Conservation (phyloP, 2,329 filamentous ascomycete genomes). For the Ophiostoma ips region DNA sequence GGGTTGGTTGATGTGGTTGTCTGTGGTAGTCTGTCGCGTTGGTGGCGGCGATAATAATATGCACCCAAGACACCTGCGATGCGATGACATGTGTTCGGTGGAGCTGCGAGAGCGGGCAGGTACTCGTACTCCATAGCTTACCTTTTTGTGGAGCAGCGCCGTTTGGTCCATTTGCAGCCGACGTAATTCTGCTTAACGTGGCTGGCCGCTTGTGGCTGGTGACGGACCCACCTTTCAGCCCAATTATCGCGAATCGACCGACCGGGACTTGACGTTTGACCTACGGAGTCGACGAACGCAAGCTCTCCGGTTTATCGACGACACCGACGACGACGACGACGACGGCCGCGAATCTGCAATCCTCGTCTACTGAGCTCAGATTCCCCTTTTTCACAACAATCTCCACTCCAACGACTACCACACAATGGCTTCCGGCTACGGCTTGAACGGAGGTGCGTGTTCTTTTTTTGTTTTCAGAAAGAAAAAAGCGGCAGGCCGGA, state of each 20-base stretch:
- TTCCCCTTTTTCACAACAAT: no score
- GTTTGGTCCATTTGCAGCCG: conserved; percentile 12
- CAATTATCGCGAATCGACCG: conserved; percentile 4
- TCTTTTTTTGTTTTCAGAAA: no score
- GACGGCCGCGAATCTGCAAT: neutral
- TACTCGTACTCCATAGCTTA: no score
- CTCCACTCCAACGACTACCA: neutral
- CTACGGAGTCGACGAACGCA: no score
- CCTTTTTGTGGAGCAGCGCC: neutral
- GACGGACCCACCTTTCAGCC: neutral
- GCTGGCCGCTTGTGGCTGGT: conserved; percentile 10
- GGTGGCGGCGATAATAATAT: neutral
- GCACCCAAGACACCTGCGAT: no score
- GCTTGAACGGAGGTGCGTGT: conserved; percentile 61
- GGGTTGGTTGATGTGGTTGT: neutral
- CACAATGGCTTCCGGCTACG: conserved; percentile 67
- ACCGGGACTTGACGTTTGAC: neutral
- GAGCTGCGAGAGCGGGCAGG: no score
- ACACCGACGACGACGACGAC: neutral
- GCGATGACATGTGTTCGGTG: conserved; percentile 6
- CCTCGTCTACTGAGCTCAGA: neutral
- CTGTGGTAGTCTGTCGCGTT: neutral
- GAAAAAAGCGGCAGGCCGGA: neutral
- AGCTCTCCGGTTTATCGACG: neutral
- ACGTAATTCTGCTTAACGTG: conserved; percentile 15